phyloP scores from a whole-genome alignment of 129 eudicot species.

The Escallonia rubra region DNA sequence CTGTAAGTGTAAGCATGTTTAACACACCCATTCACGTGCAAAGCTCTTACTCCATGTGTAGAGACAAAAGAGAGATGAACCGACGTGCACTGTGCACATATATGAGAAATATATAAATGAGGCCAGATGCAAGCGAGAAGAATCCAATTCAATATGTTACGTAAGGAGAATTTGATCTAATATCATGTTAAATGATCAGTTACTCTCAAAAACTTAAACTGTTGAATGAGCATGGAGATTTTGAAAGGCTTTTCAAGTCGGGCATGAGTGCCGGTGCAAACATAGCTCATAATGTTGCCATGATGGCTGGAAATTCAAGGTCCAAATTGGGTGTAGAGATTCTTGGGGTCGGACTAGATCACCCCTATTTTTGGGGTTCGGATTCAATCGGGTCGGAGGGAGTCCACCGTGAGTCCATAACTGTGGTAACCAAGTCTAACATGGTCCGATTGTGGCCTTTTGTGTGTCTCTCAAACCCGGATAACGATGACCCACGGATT shows the following conservation, averaged over 20 bases:
- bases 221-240: not conserved
- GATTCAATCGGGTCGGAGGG: conserved; percentile 1
- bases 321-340: not conserved
- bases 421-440: too few species aligned
- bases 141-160: too few species aligned
- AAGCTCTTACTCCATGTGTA: too few species aligned
- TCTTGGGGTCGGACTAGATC: not conserved
- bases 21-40: too few species aligned
- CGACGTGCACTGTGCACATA: too few species aligned
- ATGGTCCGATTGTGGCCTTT: not conserved
- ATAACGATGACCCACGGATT: conserved; percentile 13
- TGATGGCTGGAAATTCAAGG: not conserved
- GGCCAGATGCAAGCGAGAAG: too few species aligned
- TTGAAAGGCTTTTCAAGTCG: not conserved
- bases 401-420: not conserved
- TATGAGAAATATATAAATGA: too few species aligned
- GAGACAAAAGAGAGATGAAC: too few species aligned
- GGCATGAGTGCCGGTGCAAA: not conserved
- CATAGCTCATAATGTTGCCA: not conserved
- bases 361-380: conserved; percentile 16
- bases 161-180: too few species aligned
- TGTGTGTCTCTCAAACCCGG: conserved; percentile 1
- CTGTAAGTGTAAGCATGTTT: too few species aligned
- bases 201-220: too few species aligned
- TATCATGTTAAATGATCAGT: too few species aligned